These are phyloP conservation scores for Blastobotrys terrestris DNA, from an alignment of 805 yeast species.

Conservation along the genomic window DNA sequence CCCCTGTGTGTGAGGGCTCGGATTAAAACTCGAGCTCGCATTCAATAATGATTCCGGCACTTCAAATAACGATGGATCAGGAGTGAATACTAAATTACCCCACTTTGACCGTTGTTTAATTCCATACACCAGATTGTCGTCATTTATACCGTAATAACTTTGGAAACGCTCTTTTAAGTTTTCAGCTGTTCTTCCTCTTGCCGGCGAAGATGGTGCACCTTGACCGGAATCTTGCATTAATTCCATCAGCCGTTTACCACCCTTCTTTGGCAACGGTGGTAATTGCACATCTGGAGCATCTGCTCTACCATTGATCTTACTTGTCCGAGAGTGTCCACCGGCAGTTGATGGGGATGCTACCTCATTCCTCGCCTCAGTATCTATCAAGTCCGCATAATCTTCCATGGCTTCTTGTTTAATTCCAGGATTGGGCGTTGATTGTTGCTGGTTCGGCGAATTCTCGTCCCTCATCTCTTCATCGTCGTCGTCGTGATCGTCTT, in stretches of 20 bases:
- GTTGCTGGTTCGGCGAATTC: neutral
- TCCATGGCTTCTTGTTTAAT: neutral
- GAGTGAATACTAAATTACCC: constrained; percentile 43
- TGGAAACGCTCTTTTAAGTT: constrained; percentile 37
- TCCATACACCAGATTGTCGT: constrained; percentile 36
- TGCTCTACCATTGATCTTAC: neutral
- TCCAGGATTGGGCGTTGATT: neutral
- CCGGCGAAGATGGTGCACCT: constrained; percentile 1
- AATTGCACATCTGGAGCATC: neutral
- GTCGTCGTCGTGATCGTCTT: constrained; percentile 8
- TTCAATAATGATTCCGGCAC: constrained; percentile 1
- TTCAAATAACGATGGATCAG: constrained; percentile 28
- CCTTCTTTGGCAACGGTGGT: neutral
- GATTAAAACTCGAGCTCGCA: neutral
- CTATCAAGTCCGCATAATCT: neutral
- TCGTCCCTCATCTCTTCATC: constrained; percentile 3
- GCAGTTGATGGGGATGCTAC: neutral
- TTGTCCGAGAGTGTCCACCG: neutral
- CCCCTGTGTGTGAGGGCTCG: neutral
- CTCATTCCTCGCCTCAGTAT: neutral
- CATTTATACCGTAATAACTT: constrained; percentile 47
- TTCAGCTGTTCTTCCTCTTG: constrained; percentile 5
- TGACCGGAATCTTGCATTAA: neutral
- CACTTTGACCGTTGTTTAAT: constrained; percentile 44
- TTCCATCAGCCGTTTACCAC: neutral